phyloP scores from a whole-genome alignment of 1,284 basidiomycete genomes.

The Ceratobasidium sp. region DNA sequence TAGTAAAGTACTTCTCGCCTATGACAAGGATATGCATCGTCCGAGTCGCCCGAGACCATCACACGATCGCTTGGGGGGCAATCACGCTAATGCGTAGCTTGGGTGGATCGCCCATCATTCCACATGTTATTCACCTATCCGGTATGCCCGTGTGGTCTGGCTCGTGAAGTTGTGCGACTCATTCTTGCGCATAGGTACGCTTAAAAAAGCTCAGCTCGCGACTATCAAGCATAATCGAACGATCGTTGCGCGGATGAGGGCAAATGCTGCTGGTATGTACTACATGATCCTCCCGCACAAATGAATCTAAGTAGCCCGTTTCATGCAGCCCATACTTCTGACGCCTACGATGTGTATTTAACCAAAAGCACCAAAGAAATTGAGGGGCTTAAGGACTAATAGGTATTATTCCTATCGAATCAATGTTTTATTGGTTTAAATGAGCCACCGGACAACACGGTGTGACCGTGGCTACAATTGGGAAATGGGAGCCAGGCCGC shows the following conservation, averaged over 20 bases:
- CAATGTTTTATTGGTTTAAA: too few species aligned
- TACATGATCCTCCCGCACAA: slow-evolving; percentile 58
- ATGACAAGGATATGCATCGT: slow-evolving; percentile 78
- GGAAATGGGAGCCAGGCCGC: neutral
- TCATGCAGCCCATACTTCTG: slow-evolving; percentile 17
- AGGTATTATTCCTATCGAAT: too few species aligned
- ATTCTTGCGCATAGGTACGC: slow-evolving; percentile 62
- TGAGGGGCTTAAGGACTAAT: slow-evolving; percentile 66
- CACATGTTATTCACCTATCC: slow-evolving; percentile 75
- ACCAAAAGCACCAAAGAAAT: slow-evolving; percentile 65
- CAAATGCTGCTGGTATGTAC: slow-evolving; percentile 47
- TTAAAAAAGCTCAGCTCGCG: slow-evolving; percentile 77
- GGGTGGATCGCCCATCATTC: slow-evolving; percentile 64
- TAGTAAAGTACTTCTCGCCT: slow-evolving; percentile 84
- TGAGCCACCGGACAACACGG: too few species aligned
- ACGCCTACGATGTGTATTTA: slow-evolving; percentile 57
- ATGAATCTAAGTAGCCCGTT: too few species aligned
- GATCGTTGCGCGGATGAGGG: slow-evolving; percentile 68
- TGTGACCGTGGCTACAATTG: too few species aligned
- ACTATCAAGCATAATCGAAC: slow-evolving; percentile 74
- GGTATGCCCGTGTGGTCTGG: slow-evolving; percentile 55
- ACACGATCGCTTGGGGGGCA: slow-evolving; percentile 75
- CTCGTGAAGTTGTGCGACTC: slow-evolving; percentile 1
- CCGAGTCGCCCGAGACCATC: slow-evolving; percentile 76
- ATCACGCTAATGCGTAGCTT: slow-evolving; percentile 68